phyloP scores from a whole-genome alignment of 2,329 filamentous ascomycete species.

The Colletotrichum sp. region DNA sequence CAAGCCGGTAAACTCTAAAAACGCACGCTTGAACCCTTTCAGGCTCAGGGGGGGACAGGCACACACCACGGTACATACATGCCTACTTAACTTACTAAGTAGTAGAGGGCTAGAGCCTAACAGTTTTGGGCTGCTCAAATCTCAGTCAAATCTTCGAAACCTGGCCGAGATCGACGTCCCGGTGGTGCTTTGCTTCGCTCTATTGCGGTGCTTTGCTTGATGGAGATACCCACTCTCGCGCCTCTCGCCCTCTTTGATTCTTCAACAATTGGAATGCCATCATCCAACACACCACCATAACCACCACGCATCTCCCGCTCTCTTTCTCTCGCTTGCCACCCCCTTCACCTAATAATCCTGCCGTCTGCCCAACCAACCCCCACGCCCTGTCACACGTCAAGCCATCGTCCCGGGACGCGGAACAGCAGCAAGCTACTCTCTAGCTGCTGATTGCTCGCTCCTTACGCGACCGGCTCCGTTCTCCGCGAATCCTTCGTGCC shows the following conservation, averaged over 20 bases:
- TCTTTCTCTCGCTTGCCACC: not conserved
- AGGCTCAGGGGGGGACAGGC: slow-evolving; percentile 1
- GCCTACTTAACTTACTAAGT: not conserved
- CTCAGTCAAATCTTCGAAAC: not conserved
- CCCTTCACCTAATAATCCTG: not conserved
- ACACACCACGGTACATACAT: not conserved
- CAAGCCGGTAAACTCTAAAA: slow-evolving; percentile 19
- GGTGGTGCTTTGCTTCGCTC: not conserved
- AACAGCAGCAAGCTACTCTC: not conserved
- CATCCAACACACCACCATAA: not conserved
- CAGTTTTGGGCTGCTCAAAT: not conserved
- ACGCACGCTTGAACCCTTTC: slow-evolving; percentile 11
- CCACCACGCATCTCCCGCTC: not conserved
- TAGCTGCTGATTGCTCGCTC: not conserved
- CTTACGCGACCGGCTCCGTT: not conserved
- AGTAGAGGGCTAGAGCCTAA: not conserved
- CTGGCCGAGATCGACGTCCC: not conserved
- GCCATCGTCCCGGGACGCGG: not conserved
- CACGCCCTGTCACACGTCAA: not conserved
- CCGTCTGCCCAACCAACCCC: not conserved
- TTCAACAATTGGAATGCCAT: not conserved
- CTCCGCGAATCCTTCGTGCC: slow-evolving; percentile 3
- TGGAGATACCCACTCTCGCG: slow-evolving; percentile 1
- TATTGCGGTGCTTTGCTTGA: not conserved
- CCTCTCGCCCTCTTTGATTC: not conserved